Conservation (phyloP, 2,329 filamentous ascomycete genomes). For the Ophiostoma quercus region DNA sequence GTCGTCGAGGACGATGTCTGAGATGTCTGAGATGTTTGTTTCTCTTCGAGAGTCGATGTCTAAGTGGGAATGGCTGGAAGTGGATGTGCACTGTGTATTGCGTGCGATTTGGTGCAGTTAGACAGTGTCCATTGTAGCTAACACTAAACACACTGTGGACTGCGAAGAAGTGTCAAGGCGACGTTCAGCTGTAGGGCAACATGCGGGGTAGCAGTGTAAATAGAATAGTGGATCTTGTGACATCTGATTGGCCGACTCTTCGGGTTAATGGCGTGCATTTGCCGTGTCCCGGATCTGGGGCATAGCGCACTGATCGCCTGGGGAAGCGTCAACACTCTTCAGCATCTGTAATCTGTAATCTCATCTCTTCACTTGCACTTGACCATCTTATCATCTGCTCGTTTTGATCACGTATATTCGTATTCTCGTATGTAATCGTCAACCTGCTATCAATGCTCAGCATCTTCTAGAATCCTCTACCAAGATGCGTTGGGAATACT, state of each 20-base stretch:
- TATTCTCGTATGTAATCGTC: neutral
- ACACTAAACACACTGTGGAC: neutral
- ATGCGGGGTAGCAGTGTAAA: slow-evolving; percentile 24
- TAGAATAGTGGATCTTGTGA: neutral
- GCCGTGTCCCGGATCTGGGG: slow-evolving; percentile 3
- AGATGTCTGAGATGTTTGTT: neutral
- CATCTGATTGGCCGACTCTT: neutral
- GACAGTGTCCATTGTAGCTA: neutral
- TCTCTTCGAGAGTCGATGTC: no score
- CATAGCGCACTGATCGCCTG: slow-evolving; percentile 8
- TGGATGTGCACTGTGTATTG: slow-evolving; percentile 10
- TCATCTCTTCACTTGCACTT: no score
- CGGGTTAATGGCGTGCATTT: slow-evolving; percentile 3
- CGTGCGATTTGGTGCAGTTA: neutral
- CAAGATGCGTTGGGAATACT: slow-evolving; percentile 15
- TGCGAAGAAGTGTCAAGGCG: neutral
- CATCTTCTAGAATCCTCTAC: slow-evolving; percentile 18
- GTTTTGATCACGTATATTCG: neutral
- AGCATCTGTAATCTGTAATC: neutral
- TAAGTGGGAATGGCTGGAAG: neutral
- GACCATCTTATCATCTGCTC: neutral
- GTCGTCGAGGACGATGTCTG: neutral
- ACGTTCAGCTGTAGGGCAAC: slow-evolving; percentile 17
- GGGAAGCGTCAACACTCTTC: neutral
- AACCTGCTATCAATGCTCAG: neutral